Percentiles rank a stretch among this genome's conserved stretches.
These are phyloP conservation scores for Diaporthe helianthi DNA, from an alignment of 2,329 filamentous ascomycete species.

Conservation along the genomic window DNA sequence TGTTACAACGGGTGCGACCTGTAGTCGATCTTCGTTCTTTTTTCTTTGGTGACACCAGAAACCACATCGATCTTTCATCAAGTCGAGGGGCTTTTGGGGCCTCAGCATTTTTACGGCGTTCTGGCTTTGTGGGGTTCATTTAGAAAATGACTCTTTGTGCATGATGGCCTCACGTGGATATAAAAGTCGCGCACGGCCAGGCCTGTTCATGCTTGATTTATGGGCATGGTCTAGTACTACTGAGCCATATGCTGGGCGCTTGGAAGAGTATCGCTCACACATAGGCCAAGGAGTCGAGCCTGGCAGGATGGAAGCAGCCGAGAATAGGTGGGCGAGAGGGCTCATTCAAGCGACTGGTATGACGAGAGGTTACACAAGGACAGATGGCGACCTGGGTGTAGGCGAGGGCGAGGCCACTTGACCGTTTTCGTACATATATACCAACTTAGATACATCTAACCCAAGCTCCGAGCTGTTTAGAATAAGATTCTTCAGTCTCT, in stretches of 20 bases:
- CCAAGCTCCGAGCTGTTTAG: constrained; percentile 12
- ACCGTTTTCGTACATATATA: constrained; percentile 21
- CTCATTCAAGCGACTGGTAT: not conserved
- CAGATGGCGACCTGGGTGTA: not conserved
- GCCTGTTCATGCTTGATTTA: not conserved
- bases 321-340: not conserved
- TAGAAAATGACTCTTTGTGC: constrained; percentile 15
- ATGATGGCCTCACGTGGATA: constrained; percentile 14
- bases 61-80: not conserved
- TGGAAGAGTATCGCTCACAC: not conserved
- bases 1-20: not conserved
- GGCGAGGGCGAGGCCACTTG: constrained; percentile 4
- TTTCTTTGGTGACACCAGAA: constrained; percentile 10
- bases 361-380: not conserved
- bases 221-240: constrained; percentile 9
- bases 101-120: constrained; percentile 26
- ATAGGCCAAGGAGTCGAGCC: not conserved
- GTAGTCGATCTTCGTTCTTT: constrained; percentile 6
- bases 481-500: not conserved
- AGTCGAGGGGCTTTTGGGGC: not conserved
- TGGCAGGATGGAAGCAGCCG: not conserved
- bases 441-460: not conserved
- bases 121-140: constrained; percentile 6
- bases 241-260: not conserved
- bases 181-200: not conserved